Evolutionary conservation across 495 filamentous ascomycete species (phyloP).

Genomic region (Schizothecium vesticola): DNA sequence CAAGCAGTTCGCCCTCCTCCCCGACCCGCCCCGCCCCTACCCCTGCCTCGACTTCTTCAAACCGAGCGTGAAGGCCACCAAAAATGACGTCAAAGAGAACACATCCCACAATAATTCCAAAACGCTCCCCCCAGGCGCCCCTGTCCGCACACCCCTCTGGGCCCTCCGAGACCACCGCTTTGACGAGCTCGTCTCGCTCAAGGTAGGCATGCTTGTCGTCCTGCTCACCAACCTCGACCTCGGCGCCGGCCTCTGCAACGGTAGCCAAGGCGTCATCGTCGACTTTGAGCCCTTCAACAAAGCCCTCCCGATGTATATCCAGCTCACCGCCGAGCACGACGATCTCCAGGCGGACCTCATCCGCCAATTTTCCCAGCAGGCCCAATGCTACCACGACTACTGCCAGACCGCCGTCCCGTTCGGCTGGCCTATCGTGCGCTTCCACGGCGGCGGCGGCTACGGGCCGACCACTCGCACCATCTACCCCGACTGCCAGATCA

Average conservation of each 20-base stretch:
- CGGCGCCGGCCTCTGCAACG: slow-evolving; percentile 71
- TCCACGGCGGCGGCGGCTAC: slow-evolving; percentile 50
- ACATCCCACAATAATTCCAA: no score
- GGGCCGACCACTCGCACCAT: slow-evolving; percentile 33
- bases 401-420: slow-evolving; percentile 13
- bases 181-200: slow-evolving; percentile 55
- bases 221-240: slow-evolving; percentile 87
- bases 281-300: slow-evolving; percentile 61
- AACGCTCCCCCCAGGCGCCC: no score
- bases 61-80: slow-evolving; percentile 50
- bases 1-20: slow-evolving; percentile 33
- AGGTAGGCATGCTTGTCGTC: slow-evolving; percentile 87
- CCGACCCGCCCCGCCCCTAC: slow-evolving; percentile 46
- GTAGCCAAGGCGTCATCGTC: slow-evolving; percentile 76
- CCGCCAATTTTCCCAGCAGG: no score
- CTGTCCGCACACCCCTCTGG: slow-evolving; percentile 47
- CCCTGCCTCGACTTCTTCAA: slow-evolving; percentile 68
- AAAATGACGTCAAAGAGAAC: slow-evolving; percentile 50
- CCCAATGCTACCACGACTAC: not conserved
- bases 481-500: slow-evolving; percentile 43
- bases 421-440: slow-evolving; percentile 73
- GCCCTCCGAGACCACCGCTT: slow-evolving; percentile 52
- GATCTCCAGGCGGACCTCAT: no score
- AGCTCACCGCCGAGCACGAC: no score
- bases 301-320: no score